Conservation (phyloP, 805 yeast genomes). For the Candida fluviatilis region DNA sequence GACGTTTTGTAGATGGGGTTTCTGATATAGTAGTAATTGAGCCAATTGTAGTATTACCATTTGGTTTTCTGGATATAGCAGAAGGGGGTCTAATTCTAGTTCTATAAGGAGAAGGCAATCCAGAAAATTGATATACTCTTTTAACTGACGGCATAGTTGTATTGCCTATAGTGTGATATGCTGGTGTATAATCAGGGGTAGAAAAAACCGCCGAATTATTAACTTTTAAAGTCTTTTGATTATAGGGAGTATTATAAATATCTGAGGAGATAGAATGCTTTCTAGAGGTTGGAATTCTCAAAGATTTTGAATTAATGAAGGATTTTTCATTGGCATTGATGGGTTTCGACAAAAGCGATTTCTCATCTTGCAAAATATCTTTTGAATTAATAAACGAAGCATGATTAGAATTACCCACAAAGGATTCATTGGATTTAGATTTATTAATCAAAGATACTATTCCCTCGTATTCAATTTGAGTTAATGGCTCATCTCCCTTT, state of each 20-base stretch:
- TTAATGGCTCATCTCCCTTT: constrained; percentile 72
- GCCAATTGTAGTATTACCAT: constrained; percentile 1
- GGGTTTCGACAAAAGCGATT: background rate
- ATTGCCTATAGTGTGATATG: constrained; percentile 26
- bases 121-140: constrained; percentile 43
- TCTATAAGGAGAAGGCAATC: constrained; percentile 41
- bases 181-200: constrained; percentile 38
- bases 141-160: constrained; percentile 31
- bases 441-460: constrained; percentile 53
- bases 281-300: background rate
- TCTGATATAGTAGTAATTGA: constrained; percentile 8
- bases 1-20: constrained; percentile 2
- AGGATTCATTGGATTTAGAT: constrained; percentile 5
- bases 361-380: background rate
- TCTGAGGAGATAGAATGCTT: constrained; percentile 9
- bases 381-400: background rate
- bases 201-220: constrained; percentile 11
- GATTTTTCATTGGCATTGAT: background rate
- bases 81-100: constrained; percentile 36
- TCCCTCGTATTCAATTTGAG: constrained; percentile 78
- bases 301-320: background rate
- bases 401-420: background rate
- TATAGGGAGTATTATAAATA: constrained; percentile 18
- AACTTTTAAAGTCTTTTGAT: constrained; percentile 24
- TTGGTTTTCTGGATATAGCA: constrained; percentile 1